Evolutionary conservation across 176 grass and related monocot genomes (phyloP).

Genomic region (Oryza nivara): DNA sequence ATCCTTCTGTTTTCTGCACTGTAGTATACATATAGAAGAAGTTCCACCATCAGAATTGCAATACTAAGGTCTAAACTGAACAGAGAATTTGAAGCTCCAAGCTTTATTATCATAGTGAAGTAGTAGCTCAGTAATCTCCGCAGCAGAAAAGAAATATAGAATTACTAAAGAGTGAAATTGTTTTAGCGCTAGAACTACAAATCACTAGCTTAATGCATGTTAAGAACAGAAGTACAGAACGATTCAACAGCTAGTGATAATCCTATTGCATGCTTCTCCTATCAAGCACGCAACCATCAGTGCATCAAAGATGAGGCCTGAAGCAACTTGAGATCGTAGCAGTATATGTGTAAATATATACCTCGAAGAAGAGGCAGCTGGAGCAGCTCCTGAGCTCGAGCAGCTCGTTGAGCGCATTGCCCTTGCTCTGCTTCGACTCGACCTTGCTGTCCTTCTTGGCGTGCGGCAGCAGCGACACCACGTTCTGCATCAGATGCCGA

Average conservation of each 20-base stretch:
- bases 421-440: constrained; percentile 92
- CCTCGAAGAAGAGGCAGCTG: constrained; percentile 87
- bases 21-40: constrained; percentile 33
- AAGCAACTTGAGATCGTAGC: not conserved
- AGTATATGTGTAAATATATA: constrained; percentile 31
- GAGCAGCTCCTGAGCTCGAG: constrained; percentile 87
- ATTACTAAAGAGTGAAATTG: not conserved
- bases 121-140: not conserved
- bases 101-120: not conserved
- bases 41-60: not conserved
- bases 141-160: not conserved
- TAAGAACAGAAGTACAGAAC: not conserved
- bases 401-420: constrained; percentile 75
- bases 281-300: not conserved
- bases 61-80: not conserved
- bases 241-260: not conserved
- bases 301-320: not conserved
- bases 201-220: not conserved
- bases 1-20: constrained; percentile 97
- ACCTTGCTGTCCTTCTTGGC: constrained; percentile 97
- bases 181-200: not conserved
- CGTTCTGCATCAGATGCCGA: constrained; percentile 81
- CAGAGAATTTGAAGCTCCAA: not conserved
- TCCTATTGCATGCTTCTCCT: not conserved
- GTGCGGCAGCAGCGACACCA: constrained; percentile 79